A percentile compares a stretch with the other conserved stretches of the same genome.
Evolutionary conservation across 169 alveolate genomes (phyloP).

Genomic region (Plasmodium gaboni): DNA sequence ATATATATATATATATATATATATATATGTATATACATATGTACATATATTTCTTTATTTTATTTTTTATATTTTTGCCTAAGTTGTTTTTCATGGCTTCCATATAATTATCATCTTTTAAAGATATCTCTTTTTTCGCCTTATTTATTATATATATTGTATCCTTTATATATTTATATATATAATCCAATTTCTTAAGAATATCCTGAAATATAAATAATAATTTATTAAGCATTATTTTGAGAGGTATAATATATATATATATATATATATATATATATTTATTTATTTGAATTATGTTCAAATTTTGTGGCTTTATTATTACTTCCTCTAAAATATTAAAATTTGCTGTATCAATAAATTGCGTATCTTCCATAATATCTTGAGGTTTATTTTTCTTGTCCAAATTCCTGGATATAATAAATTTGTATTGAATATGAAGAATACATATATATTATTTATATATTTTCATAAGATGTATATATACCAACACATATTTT

Average conservation of each 20-base stretch:
- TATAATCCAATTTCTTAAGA: conserved; percentile 41
- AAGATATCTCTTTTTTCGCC: conserved; percentile 65
- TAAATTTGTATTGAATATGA: not conserved
- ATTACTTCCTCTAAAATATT: conserved; percentile 53
- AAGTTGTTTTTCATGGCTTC: conserved; percentile 51
- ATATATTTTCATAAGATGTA: not conserved
- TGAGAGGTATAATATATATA: no score
- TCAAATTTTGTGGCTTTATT: not conserved
- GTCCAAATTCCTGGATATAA: conserved; percentile 36
- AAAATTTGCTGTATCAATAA: conserved; percentile 47
- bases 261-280: not conserved
- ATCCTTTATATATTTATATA: conserved; percentile 68
- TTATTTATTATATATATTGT: conserved; percentile 63
- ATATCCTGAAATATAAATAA: conserved; percentile 42
- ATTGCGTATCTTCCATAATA: conserved; percentile 63
- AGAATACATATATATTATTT: not conserved
- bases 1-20: not conserved
- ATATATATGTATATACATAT: not conserved
- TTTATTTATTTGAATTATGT: not conserved
- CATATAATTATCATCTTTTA: conserved; percentile 57
- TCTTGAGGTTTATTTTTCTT: conserved; percentile 63
- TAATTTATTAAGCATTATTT: not conserved
- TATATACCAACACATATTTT: not conserved
- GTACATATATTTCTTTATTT: not conserved
- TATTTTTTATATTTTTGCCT: conserved; percentile 13